Conservation (phyloP, 129 eudicot species). For the Flaveria robusta region DNA sequence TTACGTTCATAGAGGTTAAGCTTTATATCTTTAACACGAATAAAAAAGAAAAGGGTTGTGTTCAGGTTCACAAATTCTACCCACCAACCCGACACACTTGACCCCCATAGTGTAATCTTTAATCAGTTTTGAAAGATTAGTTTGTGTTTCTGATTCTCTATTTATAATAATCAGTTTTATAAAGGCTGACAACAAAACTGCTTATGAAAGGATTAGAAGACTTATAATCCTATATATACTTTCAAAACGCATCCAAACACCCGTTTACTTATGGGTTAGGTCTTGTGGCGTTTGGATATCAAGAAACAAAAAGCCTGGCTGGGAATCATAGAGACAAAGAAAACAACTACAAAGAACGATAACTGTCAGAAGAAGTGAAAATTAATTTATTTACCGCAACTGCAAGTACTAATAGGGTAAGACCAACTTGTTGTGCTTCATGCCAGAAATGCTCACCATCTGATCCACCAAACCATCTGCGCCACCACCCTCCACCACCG, state of each 20-base stretch:
- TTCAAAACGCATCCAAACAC: background rate
- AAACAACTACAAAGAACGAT: conserved; percentile 2
- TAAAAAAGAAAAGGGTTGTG: too few relatives aligned
- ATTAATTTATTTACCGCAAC: conserved; percentile 49
- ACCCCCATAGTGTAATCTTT: background rate
- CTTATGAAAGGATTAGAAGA: background rate
- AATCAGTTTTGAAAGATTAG: background rate
- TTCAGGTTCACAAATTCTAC: too few relatives aligned
- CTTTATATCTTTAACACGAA: too few relatives aligned
- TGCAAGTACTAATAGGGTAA: conserved; percentile 60
- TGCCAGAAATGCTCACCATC: conserved; percentile 82
- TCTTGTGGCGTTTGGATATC: too few relatives aligned
- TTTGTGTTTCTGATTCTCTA: background rate
- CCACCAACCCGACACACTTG: background rate
- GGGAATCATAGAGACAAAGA: conserved; percentile 3
- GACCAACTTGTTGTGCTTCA: conserved; percentile 74
- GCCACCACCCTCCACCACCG: conserved; percentile 88
- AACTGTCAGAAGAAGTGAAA: background rate
- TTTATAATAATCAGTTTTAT: background rate
- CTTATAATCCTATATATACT: background rate
- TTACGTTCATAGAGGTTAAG: background rate
- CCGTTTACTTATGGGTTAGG: background rate
- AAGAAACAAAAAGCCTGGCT: background rate
- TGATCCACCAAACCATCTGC: conserved; percentile 77
- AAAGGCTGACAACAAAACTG: background rate